Conservation (phyloP, 108 stramenopile species). For the Cyclotella atomus region DNA sequence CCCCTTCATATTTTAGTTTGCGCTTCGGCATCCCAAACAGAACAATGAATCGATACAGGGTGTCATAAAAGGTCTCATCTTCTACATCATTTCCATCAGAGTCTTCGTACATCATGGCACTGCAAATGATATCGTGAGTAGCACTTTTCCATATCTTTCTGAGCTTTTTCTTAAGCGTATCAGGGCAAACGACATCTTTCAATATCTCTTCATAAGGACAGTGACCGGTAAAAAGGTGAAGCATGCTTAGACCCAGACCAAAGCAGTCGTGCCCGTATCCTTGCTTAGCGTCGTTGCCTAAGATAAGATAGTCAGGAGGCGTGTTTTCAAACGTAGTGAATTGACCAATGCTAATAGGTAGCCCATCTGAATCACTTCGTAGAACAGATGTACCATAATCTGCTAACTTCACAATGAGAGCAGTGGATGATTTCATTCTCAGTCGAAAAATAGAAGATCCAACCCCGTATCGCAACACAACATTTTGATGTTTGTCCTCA, state of each 20-base stretch:
- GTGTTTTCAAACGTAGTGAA: slow-evolving; percentile 99
- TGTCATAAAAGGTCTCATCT: slow-evolving; percentile 89
- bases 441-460: slow-evolving; percentile 79
- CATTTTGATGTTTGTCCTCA: slow-evolving; percentile 41
- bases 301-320: slow-evolving; percentile 91
- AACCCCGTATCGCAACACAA: slow-evolving; percentile 83
- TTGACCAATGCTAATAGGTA: slow-evolving; percentile 86
- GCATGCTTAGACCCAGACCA: slow-evolving; percentile 92
- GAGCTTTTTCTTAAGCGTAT: slow-evolving; percentile 58
- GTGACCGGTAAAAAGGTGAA: slow-evolving; percentile 95
- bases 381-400: slow-evolving; percentile 97
- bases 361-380: slow-evolving; percentile 74
- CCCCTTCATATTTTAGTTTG: too few relatives aligned
- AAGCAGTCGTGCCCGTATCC: slow-evolving; percentile 93
- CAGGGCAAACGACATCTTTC: slow-evolving; percentile 86
- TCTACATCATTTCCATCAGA: slow-evolving; percentile 77
- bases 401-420: slow-evolving; percentile 91
- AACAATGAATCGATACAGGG: slow-evolving; percentile 93
- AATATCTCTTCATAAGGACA: slow-evolving; percentile 98
- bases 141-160: slow-evolving; percentile 84
- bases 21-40: slow-evolving; percentile 84
- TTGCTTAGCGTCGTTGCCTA: slow-evolving; percentile 87
- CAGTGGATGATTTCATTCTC: slow-evolving; percentile 53
- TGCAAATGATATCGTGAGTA: slow-evolving; percentile 68
- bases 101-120: slow-evolving; percentile 79